phyloP scores from a whole-genome alignment of 2,329 filamentous ascomycete genomes.

The Ophiocordyceps unilateralis region DNA sequence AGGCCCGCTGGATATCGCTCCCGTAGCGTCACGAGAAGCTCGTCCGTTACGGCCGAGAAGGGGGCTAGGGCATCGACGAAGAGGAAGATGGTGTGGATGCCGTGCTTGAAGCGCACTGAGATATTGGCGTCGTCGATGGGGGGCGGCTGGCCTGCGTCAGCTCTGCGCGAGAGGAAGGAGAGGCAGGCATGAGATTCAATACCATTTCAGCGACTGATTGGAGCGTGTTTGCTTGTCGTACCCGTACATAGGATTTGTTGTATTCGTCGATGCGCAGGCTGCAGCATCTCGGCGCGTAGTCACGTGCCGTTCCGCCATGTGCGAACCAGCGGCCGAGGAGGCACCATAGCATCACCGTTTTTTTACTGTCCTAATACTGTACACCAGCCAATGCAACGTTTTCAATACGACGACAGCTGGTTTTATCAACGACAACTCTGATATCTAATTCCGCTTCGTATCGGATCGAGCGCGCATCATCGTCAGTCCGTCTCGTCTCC shows the following conservation, averaged over 20 bases:
- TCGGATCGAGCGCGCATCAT: too few species aligned
- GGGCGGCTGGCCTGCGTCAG: slow-evolving; percentile 1
- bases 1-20: slow-evolving; percentile 40
- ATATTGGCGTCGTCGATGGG: slow-evolving; percentile 29
- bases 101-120: slow-evolving; percentile 57
- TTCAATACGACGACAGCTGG: too few species aligned
- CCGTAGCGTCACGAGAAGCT: slow-evolving; percentile 39
- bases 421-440: too few species aligned
- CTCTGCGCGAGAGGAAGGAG: slow-evolving; percentile 1
- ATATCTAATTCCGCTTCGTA: too few species aligned
- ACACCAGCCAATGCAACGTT: background rate
- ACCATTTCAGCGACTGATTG: background rate
- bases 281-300: background rate
- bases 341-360: background rate
- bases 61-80: slow-evolving; percentile 41
- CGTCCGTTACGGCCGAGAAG: slow-evolving; percentile 37
- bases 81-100: slow-evolving; percentile 52
- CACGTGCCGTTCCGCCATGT: background rate
- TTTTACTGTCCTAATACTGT: background rate
- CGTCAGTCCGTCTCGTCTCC: background rate
- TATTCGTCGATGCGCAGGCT: background rate
- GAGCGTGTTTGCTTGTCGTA: background rate
- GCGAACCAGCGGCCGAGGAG: too few species aligned
- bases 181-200: background rate
- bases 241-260: background rate